Percentiles rank a stretch among this genome's conserved stretches.
Conservation (phyloP, 208 protist species). For the Angomonas deanei region DNA sequence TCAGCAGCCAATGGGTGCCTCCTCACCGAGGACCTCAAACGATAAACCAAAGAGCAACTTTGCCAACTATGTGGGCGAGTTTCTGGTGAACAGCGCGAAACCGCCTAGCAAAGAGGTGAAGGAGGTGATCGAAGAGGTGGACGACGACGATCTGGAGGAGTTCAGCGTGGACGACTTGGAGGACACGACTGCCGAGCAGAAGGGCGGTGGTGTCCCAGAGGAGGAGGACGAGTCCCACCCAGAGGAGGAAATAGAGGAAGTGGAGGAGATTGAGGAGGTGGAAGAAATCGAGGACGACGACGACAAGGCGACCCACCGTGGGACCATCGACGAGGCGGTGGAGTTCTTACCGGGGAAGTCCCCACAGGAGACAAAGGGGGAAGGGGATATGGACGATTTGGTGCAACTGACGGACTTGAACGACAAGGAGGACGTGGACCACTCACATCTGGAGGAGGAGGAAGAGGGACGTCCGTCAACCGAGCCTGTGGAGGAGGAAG, state of each 20-base stretch:
- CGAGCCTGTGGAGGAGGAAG: constrained; percentile 10
- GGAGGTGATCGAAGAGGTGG: constrained; percentile 8
- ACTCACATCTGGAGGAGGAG: not conserved
- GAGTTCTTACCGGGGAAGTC: not conserved
- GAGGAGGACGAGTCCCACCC: not conserved
- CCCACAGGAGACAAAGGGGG: not conserved
- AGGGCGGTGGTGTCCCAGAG: not conserved
- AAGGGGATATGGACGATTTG: constrained; percentile 1
- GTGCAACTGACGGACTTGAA: constrained; percentile 9
- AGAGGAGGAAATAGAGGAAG: constrained; percentile 16
- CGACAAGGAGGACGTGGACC: constrained; percentile 14
- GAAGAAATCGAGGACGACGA: constrained; percentile 16
- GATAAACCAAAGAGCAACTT: not conserved
- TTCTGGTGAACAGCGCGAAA: too few relatives aligned
- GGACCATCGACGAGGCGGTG: not conserved
- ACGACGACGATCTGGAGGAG: constrained; percentile 13
- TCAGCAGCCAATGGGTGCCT: not conserved
- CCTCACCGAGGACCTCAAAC: not conserved
- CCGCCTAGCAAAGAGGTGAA: not conserved
- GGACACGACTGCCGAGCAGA: not conserved
- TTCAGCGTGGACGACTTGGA: constrained; percentile 4
- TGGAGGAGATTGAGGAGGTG: constrained; percentile 19
- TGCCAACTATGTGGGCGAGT: not conserved
- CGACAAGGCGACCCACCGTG: constrained; percentile 12
- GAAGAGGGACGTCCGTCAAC: constrained; percentile 9